These are phyloP conservation scores for Trichoderma virens DNA, from an alignment of 495 filamentous ascomycete species.

Conservation along the genomic window DNA sequence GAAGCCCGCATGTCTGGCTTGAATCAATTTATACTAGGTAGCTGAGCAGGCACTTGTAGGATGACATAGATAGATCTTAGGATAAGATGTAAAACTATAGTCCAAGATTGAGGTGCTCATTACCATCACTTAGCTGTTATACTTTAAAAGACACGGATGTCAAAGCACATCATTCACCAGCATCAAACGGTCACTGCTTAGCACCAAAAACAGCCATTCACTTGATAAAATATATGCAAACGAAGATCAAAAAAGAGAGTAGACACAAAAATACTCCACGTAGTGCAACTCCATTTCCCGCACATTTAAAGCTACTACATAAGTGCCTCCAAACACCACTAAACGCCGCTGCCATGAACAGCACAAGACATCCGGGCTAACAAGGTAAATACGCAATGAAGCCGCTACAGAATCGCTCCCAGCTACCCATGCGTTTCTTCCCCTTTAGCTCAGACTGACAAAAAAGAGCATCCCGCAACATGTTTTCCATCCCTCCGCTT, in stretches of 20 bases:
- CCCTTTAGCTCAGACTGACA: neutral
- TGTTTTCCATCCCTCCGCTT: too few species aligned
- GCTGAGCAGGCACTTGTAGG: too few species aligned
- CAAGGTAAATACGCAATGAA: neutral
- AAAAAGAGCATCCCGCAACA: too few species aligned
- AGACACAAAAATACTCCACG: neutral
- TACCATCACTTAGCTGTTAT: too few species aligned
- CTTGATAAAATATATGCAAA: neutral
- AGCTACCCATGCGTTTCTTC: neutral
- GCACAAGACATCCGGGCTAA: neutral
- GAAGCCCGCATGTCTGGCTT: too few species aligned
- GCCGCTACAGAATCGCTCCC: neutral
- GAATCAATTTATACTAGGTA: too few species aligned
- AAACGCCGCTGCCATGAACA: slow-evolving; percentile 6
- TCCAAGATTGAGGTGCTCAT: too few species aligned
- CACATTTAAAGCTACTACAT: neutral
- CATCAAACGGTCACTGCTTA: too few species aligned
- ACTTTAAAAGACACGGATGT: too few species aligned
- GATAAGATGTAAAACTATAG: too few species aligned
- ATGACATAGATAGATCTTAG: too few species aligned
- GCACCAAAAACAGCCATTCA: neutral
- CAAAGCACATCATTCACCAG: too few species aligned
- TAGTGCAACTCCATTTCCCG: neutral
- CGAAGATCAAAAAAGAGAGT: neutral
- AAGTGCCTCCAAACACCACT: slow-evolving; percentile 1